Conservation (phyloP, 108 stramenopile genomes). For the Epithemia pelagica region DNA sequence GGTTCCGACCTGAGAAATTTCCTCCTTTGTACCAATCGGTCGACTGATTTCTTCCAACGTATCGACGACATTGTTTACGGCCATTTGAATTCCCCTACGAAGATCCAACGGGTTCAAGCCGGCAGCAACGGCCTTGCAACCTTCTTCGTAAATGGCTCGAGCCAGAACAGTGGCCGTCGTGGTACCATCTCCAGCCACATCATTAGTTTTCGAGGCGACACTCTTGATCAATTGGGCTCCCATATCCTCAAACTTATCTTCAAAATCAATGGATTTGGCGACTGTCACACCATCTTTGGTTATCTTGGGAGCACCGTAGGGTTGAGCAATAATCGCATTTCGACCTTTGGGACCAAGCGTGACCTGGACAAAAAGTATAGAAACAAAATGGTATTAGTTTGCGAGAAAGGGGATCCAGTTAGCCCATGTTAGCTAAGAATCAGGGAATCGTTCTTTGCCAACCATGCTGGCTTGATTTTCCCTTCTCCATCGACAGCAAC, state of each 20-base stretch:
- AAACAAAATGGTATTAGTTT: constrained; percentile 7
- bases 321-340: constrained; percentile 98
- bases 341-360: constrained; percentile 99
- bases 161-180: constrained; percentile 99
- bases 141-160: constrained; percentile 96
- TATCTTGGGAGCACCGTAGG: constrained; percentile 98
- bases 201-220: constrained; percentile 98
- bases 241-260: constrained; percentile 98
- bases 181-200: constrained; percentile 98
- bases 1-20: constrained; percentile 97
- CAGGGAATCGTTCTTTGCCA: no score
- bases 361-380: constrained; percentile 54
- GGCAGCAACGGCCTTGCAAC: constrained; percentile 99
- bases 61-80: constrained; percentile 85
- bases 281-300: constrained; percentile 99
- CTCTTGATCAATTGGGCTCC: constrained; percentile 92
- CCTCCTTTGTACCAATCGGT: constrained; percentile 94
- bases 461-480: no score
- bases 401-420: not conserved
- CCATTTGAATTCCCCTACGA: constrained; percentile 90
- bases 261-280: constrained; percentile 99
- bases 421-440: no score
- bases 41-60: constrained; percentile 85
- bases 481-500: not conserved
- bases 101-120: constrained; percentile 99